phyloP scores from a whole-genome alignment of 2,329 filamentous ascomycete species.

The Arthrobotrys entomopaga region DNA sequence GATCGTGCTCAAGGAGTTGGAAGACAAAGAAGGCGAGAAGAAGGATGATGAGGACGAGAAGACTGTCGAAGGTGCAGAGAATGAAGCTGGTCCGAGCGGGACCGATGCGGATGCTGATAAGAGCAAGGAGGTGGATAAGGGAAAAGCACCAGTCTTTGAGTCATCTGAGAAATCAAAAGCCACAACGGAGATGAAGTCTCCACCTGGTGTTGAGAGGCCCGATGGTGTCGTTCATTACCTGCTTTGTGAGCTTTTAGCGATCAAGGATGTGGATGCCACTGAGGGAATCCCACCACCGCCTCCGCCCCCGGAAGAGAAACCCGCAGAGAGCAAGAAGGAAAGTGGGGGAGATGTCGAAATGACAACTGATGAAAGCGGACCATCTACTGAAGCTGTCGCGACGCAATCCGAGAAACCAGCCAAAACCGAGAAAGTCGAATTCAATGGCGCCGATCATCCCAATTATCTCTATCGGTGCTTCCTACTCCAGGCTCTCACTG shows the following conservation, averaged over 20 bases:
- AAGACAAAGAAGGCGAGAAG: slow-evolving; percentile 52
- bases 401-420: slow-evolving; percentile 66
- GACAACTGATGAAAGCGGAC: slow-evolving; percentile 58
- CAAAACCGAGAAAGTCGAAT: slow-evolving; percentile 76
- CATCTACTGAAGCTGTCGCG: slow-evolving; percentile 60
- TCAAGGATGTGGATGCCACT: slow-evolving; percentile 63
- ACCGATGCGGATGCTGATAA: slow-evolving; percentile 27
- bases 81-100: slow-evolving; percentile 25
- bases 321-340: slow-evolving; percentile 31
- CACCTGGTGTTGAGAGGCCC: slow-evolving; percentile 84
- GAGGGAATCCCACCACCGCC: slow-evolving; percentile 56
- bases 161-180: slow-evolving; percentile 74
- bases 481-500: slow-evolving; percentile 87
- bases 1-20: slow-evolving; percentile 58
- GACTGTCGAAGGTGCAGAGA: slow-evolving; percentile 59
- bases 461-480: slow-evolving; percentile 98
- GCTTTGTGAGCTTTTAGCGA: slow-evolving; percentile 80
- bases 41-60: slow-evolving; percentile 59
- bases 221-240: slow-evolving; percentile 96
- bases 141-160: slow-evolving; percentile 66
- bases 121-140: slow-evolving; percentile 56
- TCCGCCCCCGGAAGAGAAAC: slow-evolving; percentile 49
- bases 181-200: slow-evolving; percentile 74
- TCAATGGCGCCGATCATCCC: slow-evolving; percentile 91
- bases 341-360: slow-evolving; percentile 66